phyloP scores from a whole-genome alignment of 1,139 yeast species.

The Candida anutae region DNA sequence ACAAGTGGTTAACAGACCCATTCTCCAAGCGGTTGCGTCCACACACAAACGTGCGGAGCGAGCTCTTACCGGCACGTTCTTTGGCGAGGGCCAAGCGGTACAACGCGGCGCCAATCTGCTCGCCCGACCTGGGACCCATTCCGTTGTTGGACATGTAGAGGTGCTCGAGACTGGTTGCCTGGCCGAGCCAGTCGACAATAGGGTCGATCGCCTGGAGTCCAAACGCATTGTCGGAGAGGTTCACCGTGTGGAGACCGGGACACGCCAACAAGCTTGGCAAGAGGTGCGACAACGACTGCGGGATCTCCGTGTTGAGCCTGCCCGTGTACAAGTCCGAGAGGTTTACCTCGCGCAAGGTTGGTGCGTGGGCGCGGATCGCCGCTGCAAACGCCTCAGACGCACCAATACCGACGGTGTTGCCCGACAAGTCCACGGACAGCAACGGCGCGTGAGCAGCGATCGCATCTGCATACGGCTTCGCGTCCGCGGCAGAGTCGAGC shows the following conservation, averaged over 20 bases:
- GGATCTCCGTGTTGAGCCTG: slow-evolving; percentile 89
- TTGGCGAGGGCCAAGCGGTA: slow-evolving; percentile 65
- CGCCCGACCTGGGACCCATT: slow-evolving; percentile 96
- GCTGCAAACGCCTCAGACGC: slow-evolving; percentile 71
- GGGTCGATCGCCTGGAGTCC: slow-evolving; percentile 94
- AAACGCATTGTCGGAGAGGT: slow-evolving; percentile 91
- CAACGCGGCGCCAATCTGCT: slow-evolving; percentile 82
- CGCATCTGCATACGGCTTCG: slow-evolving; percentile 54
- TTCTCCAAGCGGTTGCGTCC: slow-evolving; percentile 95
- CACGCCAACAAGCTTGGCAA: slow-evolving; percentile 68
- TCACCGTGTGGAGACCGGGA: slow-evolving; percentile 61
- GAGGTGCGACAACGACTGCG: slow-evolving; percentile 64
- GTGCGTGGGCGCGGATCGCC: slow-evolving; percentile 43
- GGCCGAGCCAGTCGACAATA: slow-evolving; percentile 66
- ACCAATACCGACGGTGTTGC: slow-evolving; percentile 90
- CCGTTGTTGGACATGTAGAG: slow-evolving; percentile 90
- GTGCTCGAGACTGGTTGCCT: slow-evolving; percentile 76
- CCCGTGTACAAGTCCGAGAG: slow-evolving; percentile 94
- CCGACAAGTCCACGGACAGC: slow-evolving; percentile 69
- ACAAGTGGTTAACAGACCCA: slow-evolving; percentile 77
- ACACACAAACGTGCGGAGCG: slow-evolving; percentile 78
- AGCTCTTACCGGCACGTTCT: slow-evolving; percentile 32
- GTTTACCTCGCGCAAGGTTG: slow-evolving; percentile 56
- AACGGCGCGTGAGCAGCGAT: slow-evolving; percentile 32
- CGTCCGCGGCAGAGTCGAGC: slow-evolving; percentile 66